phyloP scores from a whole-genome alignment of 192 early-diverging fungal species.

The Rhizophagus clarus region DNA sequence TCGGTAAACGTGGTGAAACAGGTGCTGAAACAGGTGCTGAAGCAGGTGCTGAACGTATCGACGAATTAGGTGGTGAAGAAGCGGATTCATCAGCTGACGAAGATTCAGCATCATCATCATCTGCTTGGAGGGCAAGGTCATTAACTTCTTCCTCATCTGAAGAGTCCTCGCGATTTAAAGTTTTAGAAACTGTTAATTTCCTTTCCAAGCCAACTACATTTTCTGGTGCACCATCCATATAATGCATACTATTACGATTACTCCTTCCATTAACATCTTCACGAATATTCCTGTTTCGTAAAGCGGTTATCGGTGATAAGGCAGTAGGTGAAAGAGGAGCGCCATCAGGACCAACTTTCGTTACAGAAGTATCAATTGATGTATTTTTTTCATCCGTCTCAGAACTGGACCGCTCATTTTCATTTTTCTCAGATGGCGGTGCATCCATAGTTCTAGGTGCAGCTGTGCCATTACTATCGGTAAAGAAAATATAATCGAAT shows the following conservation, averaged over 20 bases:
- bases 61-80: background rate
- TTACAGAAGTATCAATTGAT: background rate
- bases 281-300: conserved; percentile 14
- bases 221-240: conserved; percentile 47
- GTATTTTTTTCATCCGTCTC: background rate
- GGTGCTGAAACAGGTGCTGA: background rate
- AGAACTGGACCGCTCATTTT: background rate
- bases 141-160: conserved; percentile 49
- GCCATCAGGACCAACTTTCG: background rate
- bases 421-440: background rate
- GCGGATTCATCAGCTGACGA: conserved; percentile 3
- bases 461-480: conserved; percentile 60
- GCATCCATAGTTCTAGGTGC: conserved; percentile 28
- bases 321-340: background rate
- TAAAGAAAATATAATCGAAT: conserved; percentile 84
- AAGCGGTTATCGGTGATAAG: conserved; percentile 2
- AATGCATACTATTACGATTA: conserved; percentile 51
- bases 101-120: conserved; percentile 24
- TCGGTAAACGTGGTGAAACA: background rate
- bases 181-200: conserved; percentile 31
- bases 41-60: background rate
- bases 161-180: background rate
- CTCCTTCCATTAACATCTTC: conserved; percentile 39
- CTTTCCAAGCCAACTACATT: conserved; percentile 45
- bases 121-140: conserved; percentile 36